Evolutionary conservation across 139 green algal genomes (phyloP).

Genomic region (Picochlorum sp.): DNA sequence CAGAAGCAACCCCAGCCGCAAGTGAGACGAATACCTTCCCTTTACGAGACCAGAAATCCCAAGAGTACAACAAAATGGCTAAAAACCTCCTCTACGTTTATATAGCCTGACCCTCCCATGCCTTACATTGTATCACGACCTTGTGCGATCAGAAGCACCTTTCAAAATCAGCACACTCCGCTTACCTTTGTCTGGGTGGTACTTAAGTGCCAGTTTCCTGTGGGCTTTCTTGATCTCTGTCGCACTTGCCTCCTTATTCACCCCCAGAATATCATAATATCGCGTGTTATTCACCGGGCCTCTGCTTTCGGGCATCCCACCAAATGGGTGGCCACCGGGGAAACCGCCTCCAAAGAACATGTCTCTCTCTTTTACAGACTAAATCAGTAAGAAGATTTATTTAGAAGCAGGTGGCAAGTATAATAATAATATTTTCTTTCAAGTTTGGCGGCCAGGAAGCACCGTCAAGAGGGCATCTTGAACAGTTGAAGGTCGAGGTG

Average conservation of each 20-base stretch:
- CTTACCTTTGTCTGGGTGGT: slow-evolving; percentile 75
- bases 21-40: no score
- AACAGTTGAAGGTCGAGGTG: no score
- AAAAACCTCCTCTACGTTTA: no score
- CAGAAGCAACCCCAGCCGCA: no score
- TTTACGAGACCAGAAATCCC: no score
- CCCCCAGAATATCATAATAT: slow-evolving; percentile 91
- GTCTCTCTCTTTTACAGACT: no score
- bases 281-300: slow-evolving; percentile 30
- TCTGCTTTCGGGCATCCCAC: slow-evolving; percentile 15
- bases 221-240: slow-evolving; percentile 83
- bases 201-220: slow-evolving; percentile 69
- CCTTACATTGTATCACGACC: not conserved
- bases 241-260: slow-evolving; percentile 54
- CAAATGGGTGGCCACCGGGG: slow-evolving; percentile 10
- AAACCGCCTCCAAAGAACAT: slow-evolving; percentile 37
- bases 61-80: no score
- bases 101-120: not conserved
- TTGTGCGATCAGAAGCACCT: not conserved
- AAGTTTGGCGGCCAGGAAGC: no score
- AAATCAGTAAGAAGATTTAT: no score
- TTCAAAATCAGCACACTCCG: not conserved
- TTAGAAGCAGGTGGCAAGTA: no score
- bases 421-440: no score
- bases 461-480: no score